Evolutionary conservation across 352 stramenopile species (phyloP).

Genomic region (Phytophthora niederhauseri): DNA sequence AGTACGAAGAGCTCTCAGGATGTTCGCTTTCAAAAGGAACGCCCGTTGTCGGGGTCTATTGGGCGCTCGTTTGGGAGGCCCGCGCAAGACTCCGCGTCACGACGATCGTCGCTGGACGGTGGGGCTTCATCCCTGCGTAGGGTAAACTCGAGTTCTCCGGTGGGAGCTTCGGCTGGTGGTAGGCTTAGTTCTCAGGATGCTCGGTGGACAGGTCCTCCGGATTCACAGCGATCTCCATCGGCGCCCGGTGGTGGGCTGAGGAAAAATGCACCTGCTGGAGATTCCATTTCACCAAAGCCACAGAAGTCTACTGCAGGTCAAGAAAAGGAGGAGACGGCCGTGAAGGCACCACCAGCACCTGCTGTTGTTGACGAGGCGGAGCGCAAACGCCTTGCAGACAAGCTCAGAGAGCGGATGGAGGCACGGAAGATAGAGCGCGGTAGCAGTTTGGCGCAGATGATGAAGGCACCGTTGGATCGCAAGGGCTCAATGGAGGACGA

Average conservation of each 20-base stretch:
- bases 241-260: conserved; percentile 13
- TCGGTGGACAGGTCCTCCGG: conserved; percentile 10
- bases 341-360: conserved; percentile 11
- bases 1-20: conserved; percentile 57
- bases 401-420: conserved; percentile 50
- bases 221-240: conserved; percentile 26
- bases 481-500: conserved; percentile 30
- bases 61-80: conserved; percentile 23
- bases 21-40: conserved; percentile 44
- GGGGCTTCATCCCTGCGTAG: conserved; percentile 24
- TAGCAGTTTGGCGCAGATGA: conserved; percentile 44
- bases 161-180: conserved; percentile 9
- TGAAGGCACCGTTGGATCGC: conserved; percentile 31
- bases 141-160: conserved; percentile 24
- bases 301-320: conserved; percentile 20
- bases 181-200: conserved; percentile 30
- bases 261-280: conserved; percentile 20
- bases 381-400: conserved; percentile 42
- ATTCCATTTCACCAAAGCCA: conserved; percentile 27
- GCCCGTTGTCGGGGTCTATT: conserved; percentile 26
- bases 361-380: conserved; percentile 39
- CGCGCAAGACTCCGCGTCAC: conserved; percentile 27
- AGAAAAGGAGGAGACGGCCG: conserved; percentile 24
- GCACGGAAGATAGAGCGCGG: conserved; percentile 43
- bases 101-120: conserved; percentile 43